Conservation (phyloP, 2,329 filamentous ascomycete species). For the Ceratocystis harringtonii region DNA sequence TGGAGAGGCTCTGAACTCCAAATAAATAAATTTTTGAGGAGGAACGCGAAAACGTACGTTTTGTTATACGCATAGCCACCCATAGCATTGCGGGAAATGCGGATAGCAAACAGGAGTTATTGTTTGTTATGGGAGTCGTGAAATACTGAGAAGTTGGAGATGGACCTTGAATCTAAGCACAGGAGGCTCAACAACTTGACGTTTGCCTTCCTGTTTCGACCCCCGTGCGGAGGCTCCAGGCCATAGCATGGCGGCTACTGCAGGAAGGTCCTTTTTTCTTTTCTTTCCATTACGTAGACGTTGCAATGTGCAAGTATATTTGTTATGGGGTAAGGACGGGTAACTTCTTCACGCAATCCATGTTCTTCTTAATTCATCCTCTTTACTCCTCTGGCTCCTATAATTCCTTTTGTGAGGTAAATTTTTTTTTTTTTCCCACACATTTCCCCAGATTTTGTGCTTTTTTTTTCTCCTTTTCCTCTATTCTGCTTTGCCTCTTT, state of each 20-base stretch:
- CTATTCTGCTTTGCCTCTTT: constrained; percentile 29
- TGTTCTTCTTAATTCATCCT: constrained; percentile 8
- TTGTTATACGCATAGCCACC: not conserved
- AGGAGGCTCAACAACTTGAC: not conserved
- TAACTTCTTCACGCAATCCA: not conserved
- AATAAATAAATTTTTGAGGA: not conserved
- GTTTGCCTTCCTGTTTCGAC: not conserved
- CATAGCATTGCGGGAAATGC: not conserved
- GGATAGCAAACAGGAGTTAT: not conserved
- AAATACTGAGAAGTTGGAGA: not conserved
- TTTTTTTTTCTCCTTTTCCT: constrained; percentile 24
- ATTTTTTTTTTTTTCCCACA: constrained; percentile 22
- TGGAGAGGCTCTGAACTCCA: not conserved
- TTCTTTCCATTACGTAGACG: not conserved
- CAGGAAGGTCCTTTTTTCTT: not conserved
- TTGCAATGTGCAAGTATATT: not conserved
- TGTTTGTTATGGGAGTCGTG: no score
- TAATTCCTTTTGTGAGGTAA: not conserved
- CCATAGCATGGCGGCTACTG: not conserved
- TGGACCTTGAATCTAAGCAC: not conserved
- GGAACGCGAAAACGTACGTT: not conserved
- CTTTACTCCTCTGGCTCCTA: not conserved
- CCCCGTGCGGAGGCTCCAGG: not conserved
- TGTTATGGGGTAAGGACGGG: not conserved
- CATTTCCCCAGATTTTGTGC: constrained; percentile 47